Conservation (phyloP, 2,329 filamentous ascomycete species). For the Trichocomaceae sp. region DNA sequence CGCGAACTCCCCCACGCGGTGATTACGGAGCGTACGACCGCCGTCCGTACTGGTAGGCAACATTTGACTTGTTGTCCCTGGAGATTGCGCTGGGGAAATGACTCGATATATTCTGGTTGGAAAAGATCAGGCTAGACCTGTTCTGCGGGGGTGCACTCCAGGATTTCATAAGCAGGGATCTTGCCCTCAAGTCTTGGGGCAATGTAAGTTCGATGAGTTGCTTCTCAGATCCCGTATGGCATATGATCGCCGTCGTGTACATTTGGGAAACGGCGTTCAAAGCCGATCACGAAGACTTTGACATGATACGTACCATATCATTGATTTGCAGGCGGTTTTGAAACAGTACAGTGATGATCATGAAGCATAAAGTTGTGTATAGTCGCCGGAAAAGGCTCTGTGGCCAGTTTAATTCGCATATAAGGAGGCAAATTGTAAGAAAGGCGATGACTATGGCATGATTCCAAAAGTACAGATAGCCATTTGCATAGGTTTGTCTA, state of each 20-base stretch:
- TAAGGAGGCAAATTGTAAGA: not conserved
- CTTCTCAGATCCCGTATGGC: not conserved
- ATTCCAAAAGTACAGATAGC: not conserved
- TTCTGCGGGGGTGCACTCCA: not conserved
- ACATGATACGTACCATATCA: not conserved
- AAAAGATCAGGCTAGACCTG: not conserved
- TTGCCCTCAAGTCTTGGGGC: not conserved
- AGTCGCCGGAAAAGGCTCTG: not conserved
- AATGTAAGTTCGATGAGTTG: not conserved
- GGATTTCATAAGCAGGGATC: not conserved
- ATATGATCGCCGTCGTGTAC: not conserved
- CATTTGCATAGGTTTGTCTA: not conserved
- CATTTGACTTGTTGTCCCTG: not conserved
- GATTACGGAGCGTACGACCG: constrained; percentile 40
- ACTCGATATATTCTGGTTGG: not conserved
- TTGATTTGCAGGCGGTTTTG: not conserved
- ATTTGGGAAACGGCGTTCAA: not conserved
- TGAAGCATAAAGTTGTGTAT: not conserved
- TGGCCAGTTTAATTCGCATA: not conserved
- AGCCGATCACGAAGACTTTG: not conserved
- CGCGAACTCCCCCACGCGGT: constrained; percentile 36
- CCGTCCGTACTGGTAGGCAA: constrained; percentile 39
- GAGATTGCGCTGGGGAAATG: not conserved
- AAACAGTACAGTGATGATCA: not conserved
- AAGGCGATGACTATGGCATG: not conserved